Base-by-base conservation (phyloP, 1,139 yeast species). In the Zygosaccharomyces sapae region DNA sequence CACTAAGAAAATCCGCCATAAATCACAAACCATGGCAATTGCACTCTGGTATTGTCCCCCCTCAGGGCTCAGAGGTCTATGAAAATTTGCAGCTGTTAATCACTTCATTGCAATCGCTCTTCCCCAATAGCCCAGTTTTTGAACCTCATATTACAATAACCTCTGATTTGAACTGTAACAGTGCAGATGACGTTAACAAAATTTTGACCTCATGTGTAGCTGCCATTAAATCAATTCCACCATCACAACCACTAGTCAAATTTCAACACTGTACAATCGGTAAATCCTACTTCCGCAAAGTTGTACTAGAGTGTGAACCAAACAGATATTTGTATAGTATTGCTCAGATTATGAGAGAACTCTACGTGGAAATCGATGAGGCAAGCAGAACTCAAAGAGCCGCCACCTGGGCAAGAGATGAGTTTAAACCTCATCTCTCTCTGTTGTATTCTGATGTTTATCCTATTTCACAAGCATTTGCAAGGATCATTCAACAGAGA, bases 31-130 rank as follows among this genome's bases (percentile, higher is more conserved):
- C 18, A 63, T 63, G 68, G 56, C 62, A 7, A 63, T 81, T 46
- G 80, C 94, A 49, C 71, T 86, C 49, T 86, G 95, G 95, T 77
- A 84, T 42, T 80, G 84, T 65, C n/a, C 95, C 95, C 3, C 77
- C 72, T 48, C 72, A 72, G 22, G 77, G 75, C 45, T 69, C 82
- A 2, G 74, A 75, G 38, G 68, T 81, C 18, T 66, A 76, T 57
- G 87, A 82, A 50, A 79, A 81, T 44, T 65, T 86, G 38, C 68
- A 71, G 27, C 77, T 85, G 22, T 70, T 85, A 38, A 82, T 83
- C 69, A 70, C 77, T 22, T 83, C 90, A 6, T 65, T 86, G 38
- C 77, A 76, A 47, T 83, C 92, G 1, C 68, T 85, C 19, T 83
- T 86, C 59, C 86, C 86, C n/a, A 85, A 81, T 42, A 83, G 83